Base-by-base conservation (phyloP, 2,329 filamentous ascomycete genomes). In the Stylonectria norvegica region DNA sequence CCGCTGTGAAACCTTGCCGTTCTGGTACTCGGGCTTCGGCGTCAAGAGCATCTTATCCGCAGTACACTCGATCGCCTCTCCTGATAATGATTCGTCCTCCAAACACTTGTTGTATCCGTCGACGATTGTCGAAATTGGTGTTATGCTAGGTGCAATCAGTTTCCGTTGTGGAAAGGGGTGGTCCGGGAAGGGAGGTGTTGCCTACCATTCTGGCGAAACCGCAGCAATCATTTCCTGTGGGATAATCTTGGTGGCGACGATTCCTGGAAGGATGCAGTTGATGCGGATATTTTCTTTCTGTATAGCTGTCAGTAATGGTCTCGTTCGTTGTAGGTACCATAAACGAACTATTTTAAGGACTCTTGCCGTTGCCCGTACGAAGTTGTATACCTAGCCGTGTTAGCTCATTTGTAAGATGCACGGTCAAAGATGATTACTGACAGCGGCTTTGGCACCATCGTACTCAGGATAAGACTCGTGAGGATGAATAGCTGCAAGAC, bases 381-480 rank as follows among this genome's bases (percentile, higher is more conserved):
- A 71, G 17, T 57, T 52, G 15, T 49, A 45, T 8, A 49, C 45
- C 45, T 50, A 16, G 14, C 4, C 3, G 16, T n/a, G 16, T 47
- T 14, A 38, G 14, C 6, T 28, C 4, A n/a, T 17, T 7, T n/a
- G 17, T 23, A 6, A 16, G 6, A 4, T 8, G 5, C 7, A n/a
- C 10, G 16, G 10, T 12, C 10, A 12, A 5, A 2, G 8, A 11
- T 20, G 17, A 9, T 10, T 5, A 37, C 42, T 42, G n/a, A 73
- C 64, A 1, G 66, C 73, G 4, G 73, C 70, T 48, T 77, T 77
- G 6, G 71, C 67, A n/a, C 69, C 69, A 38, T 64, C 67, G 52
- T 77, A 76, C 48, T 76, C 68, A 0, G 73, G 72, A 42, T 68
- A 70, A 0, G 64, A 59, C 7, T 57, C 45, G 43, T 71, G 66